phyloP scores from a whole-genome alignment of 2,329 filamentous ascomycete species.

The Cytospora mali region DNA sequence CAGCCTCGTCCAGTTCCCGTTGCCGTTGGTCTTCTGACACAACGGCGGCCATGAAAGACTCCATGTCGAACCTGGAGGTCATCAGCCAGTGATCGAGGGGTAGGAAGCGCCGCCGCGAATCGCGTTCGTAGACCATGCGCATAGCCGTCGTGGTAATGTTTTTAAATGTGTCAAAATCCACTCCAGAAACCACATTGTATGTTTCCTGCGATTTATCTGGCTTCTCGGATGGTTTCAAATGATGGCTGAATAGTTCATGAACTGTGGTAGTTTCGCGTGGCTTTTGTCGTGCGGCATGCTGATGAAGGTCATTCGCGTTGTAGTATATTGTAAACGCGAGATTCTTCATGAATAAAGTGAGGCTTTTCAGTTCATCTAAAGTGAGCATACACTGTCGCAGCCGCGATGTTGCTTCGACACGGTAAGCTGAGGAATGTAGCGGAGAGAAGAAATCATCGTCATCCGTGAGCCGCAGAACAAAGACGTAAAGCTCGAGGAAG shows the following conservation, averaged over 20 bases:
- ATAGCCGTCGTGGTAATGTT: conserved; percentile 78
- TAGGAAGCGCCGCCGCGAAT: conserved; percentile 84
- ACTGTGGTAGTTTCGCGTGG: conserved; percentile 33
- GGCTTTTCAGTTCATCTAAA: conserved; percentile 68
- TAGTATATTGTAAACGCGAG: conserved; percentile 88
- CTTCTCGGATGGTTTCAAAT: not conserved
- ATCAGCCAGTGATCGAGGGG: conserved; percentile 91
- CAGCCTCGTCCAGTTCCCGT: conserved; percentile 65
- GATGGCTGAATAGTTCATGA: conserved; percentile 15
- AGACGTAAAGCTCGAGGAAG: conserved; percentile 92
- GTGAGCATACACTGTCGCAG: conserved; percentile 68
- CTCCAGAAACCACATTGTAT: conserved; percentile 59
- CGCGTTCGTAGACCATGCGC: conserved; percentile 88
- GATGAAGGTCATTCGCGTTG: conserved; percentile 65
- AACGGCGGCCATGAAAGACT: conserved; percentile 81
- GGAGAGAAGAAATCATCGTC: conserved; percentile 90
- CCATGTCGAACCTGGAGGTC: conserved; percentile 85
- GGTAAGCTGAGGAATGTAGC: conserved; percentile 43
- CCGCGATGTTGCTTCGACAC: conserved; percentile 47
- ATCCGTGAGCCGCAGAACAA: conserved; percentile 88
- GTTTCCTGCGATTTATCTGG: conserved; percentile 31
- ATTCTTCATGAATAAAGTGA: conserved; percentile 87
- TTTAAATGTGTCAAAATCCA: conserved; percentile 78
- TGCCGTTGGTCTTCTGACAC: conserved; percentile 86
- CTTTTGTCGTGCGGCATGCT: conserved; percentile 2